A percentile compares a stretch with the other conserved stretches of the same genome.
Conservation (phyloP, 352 stramenopile genomes). For the Globisporangium uncinulatum region DNA sequence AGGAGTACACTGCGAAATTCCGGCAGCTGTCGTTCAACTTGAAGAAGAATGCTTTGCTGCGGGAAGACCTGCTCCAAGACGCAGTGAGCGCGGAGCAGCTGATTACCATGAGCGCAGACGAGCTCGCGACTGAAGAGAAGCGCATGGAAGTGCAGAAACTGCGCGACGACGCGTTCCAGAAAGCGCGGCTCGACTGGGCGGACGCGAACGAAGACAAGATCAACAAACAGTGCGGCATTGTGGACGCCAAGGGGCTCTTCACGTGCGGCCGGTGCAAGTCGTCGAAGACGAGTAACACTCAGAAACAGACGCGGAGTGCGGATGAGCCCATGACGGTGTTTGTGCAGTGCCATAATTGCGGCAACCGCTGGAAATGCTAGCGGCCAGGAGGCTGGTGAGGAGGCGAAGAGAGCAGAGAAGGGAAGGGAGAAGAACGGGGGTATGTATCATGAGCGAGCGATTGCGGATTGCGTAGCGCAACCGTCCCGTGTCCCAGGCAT, state of each 20-base stretch:
- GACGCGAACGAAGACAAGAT: conserved; percentile 90
- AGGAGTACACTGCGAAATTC: conserved; percentile 87
- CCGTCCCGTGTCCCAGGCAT: not conserved
- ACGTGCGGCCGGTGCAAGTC: conserved; percentile 94
- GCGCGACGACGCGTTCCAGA: conserved; percentile 77
- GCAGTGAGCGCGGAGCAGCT: conserved; percentile 66
- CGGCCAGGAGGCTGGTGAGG: not conserved
- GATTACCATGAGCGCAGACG: conserved; percentile 77
- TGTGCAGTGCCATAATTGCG: conserved; percentile 95
- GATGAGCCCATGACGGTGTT: conserved; percentile 99
- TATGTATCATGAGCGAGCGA: conserved; percentile 1
- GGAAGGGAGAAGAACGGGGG: too few species aligned
- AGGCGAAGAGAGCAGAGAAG: not conserved
- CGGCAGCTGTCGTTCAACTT: conserved; percentile 88
- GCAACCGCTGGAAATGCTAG: conserved; percentile 94
- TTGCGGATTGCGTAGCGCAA: too few species aligned
- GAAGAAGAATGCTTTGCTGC: conserved; percentile 86
- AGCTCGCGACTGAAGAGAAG: conserved; percentile 86
- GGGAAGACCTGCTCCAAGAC: conserved; percentile 67
- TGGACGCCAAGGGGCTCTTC: conserved; percentile 76
- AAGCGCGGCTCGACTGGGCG: conserved; percentile 84
- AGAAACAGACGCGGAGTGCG: conserved; percentile 96
- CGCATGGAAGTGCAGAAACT: conserved; percentile 80
- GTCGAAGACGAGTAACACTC: conserved; percentile 94
- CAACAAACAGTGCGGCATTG: conserved; percentile 86